Evolutionary conservation across 495 filamentous ascomycete genomes (phyloP), one percentile per base, ranked within the genome.

Genomic region (Penicillium crystallinum): DNA sequence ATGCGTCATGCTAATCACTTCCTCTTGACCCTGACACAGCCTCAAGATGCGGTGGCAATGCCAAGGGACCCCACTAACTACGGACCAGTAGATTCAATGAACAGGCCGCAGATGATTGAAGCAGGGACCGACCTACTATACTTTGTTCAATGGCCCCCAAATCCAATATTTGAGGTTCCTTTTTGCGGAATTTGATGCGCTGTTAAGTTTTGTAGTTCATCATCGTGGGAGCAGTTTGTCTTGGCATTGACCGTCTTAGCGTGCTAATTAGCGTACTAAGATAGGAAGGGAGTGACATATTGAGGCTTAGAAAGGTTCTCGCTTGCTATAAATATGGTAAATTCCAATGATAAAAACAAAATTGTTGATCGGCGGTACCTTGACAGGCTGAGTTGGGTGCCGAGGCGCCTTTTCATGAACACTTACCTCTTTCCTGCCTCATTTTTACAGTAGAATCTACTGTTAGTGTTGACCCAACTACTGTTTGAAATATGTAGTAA

Each of bases 21-120:
- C 55, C 46, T 21, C 18, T 50, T 42, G 21, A 40, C 21, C 7
- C 15, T 22, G 22, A 44, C 56, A 58, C 56, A 58, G 56, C 56
- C 52, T 48, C 37, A 10, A 18, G 14, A 38, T 18, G 27, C 36
- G 12, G 46, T 58, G 56, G 51, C 55, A 27, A 58, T 21, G 55
- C 55, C 50, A 50, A 54, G 29, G 55, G 18, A 54, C 50, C 50
- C 30, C 18, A 19, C 51, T 19, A 35, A 31, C 17, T 4, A n/a
- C 6, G 27, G 11, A 14, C 35, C 30, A 44, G 36, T 45, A 36
- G 39, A 36, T 8, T 29, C 11, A 15, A 33, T 18, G 21, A 41
- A 22, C 12, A 27, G n/a, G 22, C 7, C 1, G 29, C 23, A 7
- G 23, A 27, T 27, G 23, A 22, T 25, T 45, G 38, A 17, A 30